These are phyloP conservation scores for Spathaspora sp. DNA, from an alignment of 1,139 yeast genomes.

Conservation along the genomic window DNA sequence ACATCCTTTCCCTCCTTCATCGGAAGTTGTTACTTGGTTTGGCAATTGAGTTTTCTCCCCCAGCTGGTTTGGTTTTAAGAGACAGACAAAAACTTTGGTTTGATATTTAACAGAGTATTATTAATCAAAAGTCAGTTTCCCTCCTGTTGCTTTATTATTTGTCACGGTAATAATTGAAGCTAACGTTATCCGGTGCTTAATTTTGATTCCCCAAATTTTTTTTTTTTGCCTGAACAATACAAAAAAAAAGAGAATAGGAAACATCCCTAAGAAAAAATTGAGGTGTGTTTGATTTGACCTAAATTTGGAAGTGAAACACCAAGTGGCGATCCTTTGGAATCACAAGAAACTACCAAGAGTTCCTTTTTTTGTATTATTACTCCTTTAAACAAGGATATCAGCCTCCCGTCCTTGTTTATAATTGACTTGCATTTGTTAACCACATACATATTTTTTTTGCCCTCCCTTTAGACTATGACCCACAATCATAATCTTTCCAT, in stretches of 20 bases:
- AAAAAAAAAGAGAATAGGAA: not conserved
- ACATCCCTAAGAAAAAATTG: conserved; percentile 1
- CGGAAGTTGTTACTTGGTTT: not conserved
- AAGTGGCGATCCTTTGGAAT: not conserved
- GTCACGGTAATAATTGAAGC: not conserved
- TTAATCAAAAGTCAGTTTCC: not conserved
- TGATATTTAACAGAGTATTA: not conserved
- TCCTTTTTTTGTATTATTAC: not conserved
- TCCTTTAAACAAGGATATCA: not conserved
- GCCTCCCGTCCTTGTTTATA: not conserved
- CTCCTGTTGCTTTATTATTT: not conserved
- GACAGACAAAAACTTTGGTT: not conserved
- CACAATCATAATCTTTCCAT: conserved; percentile 40
- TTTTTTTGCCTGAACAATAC: not conserved
- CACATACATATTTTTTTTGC: not conserved
- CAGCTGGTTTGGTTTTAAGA: not conserved
- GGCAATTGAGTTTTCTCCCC: not conserved
- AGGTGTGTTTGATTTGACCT: not conserved
- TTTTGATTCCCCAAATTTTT: not conserved
- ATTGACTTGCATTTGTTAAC: not conserved
- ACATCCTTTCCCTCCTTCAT: conserved; percentile 1
- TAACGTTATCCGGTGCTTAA: not conserved
- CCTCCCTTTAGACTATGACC: conserved; percentile 8
- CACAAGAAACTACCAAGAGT: not conserved
- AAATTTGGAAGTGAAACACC: not conserved